Conservation (phyloP, 768 basidiomycete genomes). For the Lentinula detonsa region DNA sequence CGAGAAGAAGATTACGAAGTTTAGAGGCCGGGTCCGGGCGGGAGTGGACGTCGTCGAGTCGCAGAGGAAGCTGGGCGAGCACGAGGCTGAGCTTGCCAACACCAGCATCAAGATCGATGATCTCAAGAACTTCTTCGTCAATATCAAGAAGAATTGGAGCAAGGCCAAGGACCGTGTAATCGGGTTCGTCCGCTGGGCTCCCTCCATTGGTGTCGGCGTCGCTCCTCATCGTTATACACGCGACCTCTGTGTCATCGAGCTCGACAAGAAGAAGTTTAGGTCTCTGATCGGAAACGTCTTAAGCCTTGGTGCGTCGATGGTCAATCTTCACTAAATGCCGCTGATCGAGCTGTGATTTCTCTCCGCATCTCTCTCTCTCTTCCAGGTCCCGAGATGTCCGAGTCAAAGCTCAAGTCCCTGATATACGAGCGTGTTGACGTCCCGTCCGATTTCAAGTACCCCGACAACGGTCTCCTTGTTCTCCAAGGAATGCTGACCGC, state of each 20-base stretch:
- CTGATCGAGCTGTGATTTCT: slow-evolving; percentile 16
- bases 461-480: slow-evolving; percentile 23
- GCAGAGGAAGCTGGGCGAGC: slow-evolving; percentile 12
- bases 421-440: slow-evolving; percentile 12
- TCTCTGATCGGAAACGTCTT: slow-evolving; percentile 26
- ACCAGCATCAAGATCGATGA: slow-evolving; percentile 16
- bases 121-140: slow-evolving; percentile 25
- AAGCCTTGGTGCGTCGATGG: slow-evolving; percentile 26
- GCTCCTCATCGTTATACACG: slow-evolving; percentile 18
- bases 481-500: slow-evolving; percentile 24
- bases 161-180: slow-evolving; percentile 26
- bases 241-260: slow-evolving; percentile 30
- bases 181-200: slow-evolving; percentile 32
- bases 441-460: slow-evolving; percentile 22
- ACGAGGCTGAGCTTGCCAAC: slow-evolving; percentile 14
- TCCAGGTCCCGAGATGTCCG: slow-evolving; percentile 18
- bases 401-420: slow-evolving; percentile 15
- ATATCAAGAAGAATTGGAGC: slow-evolving; percentile 25
- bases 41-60: slow-evolving; percentile 11
- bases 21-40: slow-evolving; percentile 5
- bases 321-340: slow-evolving; percentile 13
- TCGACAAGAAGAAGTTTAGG: slow-evolving; percentile 25
- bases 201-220: slow-evolving; percentile 19
- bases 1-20: slow-evolving; percentile 11
- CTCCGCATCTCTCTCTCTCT: slow-evolving; percentile 4